phyloP scores from a whole-genome alignment of 1,284 basidiomycete species.

The Vanrija sp. region DNA sequence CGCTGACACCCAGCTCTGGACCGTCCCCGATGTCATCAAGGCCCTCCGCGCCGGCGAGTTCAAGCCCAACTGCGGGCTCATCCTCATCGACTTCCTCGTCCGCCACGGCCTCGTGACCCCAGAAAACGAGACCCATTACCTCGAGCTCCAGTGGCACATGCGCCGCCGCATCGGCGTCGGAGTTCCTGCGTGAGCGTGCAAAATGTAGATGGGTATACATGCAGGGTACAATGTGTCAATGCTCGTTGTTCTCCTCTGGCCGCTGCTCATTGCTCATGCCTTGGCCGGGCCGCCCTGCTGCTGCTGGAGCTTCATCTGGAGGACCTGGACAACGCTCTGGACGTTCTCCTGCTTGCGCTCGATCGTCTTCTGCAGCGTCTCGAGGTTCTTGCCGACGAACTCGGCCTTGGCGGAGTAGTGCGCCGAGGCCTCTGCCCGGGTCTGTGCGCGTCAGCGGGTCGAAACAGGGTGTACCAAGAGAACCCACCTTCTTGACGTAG shows the following conservation, averaged over 20 bases:
- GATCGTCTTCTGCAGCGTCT: slow-evolving; percentile 76
- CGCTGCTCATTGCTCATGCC: neutral
- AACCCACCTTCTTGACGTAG: slow-evolving; percentile 82
- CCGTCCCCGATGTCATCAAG: slow-evolving; percentile 45
- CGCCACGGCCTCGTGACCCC: slow-evolving; percentile 55
- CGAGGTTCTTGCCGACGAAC: slow-evolving; percentile 73
- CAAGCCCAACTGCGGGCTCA: slow-evolving; percentile 58
- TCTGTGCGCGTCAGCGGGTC: slow-evolving; percentile 52
- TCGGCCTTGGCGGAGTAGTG: slow-evolving; percentile 73
- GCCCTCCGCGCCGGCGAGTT: slow-evolving; percentile 51
- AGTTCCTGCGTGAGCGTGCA: slow-evolving; percentile 12
- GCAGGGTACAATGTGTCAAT: slow-evolving; percentile 13
- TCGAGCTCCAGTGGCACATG: slow-evolving; percentile 43
- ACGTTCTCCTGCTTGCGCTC: slow-evolving; percentile 85
- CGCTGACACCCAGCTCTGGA: slow-evolving; percentile 29
- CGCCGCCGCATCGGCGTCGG: slow-evolving; percentile 38
- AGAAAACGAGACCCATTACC: slow-evolving; percentile 50
- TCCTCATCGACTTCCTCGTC: slow-evolving; percentile 56
- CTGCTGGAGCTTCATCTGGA: slow-evolving; percentile 67
- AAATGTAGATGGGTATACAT: slow-evolving; percentile 14
- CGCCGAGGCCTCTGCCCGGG: slow-evolving; percentile 68
- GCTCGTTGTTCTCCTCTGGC: neutral
- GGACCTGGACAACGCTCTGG: slow-evolving; percentile 64
- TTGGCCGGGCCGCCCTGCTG: slow-evolving; percentile 16
- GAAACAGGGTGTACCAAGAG: neutral